Base-by-base conservation (phyloP, 371 early-diverging fungal genomes). In the Gilbertella persicaria region DNA sequence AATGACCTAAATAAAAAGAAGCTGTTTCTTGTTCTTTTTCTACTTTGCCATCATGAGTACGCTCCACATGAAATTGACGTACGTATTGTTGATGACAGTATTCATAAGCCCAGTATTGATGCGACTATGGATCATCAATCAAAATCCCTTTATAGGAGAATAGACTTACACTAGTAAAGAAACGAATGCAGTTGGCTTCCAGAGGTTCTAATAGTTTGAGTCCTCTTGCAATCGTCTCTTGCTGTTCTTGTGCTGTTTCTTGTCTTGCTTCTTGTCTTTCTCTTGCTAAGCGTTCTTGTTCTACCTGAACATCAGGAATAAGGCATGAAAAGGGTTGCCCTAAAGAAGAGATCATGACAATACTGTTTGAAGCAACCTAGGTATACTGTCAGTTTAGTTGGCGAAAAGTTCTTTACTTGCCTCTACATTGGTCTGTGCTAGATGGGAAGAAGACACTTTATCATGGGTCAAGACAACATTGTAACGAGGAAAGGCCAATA, bases 71-170 rank as follows among this genome's bases (percentile, higher is more conserved):
- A 58, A 75, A 89, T 65, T 93, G 93, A 4, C 90, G 85, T 14
- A 93, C 82, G 38, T 83, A 69, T 29, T 62, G 67, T 39, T 70
- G 67, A 64, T 88, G 90, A 58, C 93, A 93, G 60, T 85, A 89
- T 66, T 93, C 91, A 53, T 90, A 93, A 0, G 84, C 73, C 90
- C 91, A 93, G 67, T 84, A 91, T 16, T 78, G 83, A 23, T 70
- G 67, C 16, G 63, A 58, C 80, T 90, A 73, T 41, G 5, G 13
- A 9, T 14, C n/a, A n/a, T n/a, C n/a, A n/a, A n/a, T n/a, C n/a
- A n/a, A n/a, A n/a, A n/a, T n/a, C n/a, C n/a, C n/a, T n/a, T n/a
- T n/a, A 43, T n/a, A 38, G 8, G n/a, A 33, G 13, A 33, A 33
- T 35, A 35, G 10, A 24, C 45, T 62, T 53, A 42, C 40, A 57